Conservation (phyloP, 352 stramenopile species). For the Globisporangium solare region DNA sequence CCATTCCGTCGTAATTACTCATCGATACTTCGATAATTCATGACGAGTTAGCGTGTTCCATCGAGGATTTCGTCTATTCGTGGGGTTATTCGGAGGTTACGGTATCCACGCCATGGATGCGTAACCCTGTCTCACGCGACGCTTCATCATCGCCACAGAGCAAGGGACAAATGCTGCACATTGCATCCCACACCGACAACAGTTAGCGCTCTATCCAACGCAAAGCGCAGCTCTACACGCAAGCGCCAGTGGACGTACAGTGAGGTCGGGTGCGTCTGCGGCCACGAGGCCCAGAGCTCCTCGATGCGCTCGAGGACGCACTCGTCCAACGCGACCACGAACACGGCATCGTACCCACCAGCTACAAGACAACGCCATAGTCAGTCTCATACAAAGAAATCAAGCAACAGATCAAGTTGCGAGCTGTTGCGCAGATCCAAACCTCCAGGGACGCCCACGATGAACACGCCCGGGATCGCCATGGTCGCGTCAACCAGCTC, state of each 20-base stretch:
- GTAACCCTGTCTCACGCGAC: background rate
- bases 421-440: background rate
- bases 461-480: constrained; percentile 90
- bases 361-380: constrained; percentile 32
- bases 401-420: too few species aligned
- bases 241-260: constrained; percentile 25
- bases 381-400: background rate
- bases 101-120: background rate
- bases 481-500: constrained; percentile 91
- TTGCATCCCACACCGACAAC: background rate
- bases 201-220: too few species aligned
- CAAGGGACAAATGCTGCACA: constrained; percentile 57
- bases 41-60: background rate
- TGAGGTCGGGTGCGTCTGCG: constrained; percentile 31
- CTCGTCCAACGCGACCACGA: constrained; percentile 83
- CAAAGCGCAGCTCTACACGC: background rate
- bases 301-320: constrained; percentile 52
- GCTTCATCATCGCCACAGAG: constrained; percentile 35
- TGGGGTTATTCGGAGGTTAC: background rate
- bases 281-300: constrained; percentile 70
- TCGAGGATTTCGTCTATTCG: background rate
- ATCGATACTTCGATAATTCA: background rate
- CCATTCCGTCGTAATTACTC: constrained; percentile 1
- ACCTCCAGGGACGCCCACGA: constrained; percentile 92
- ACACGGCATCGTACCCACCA: constrained; percentile 95